phyloP scores from a whole-genome alignment of 225 moss, liverwort and hornwort species.

The Neckera pumila region DNA sequence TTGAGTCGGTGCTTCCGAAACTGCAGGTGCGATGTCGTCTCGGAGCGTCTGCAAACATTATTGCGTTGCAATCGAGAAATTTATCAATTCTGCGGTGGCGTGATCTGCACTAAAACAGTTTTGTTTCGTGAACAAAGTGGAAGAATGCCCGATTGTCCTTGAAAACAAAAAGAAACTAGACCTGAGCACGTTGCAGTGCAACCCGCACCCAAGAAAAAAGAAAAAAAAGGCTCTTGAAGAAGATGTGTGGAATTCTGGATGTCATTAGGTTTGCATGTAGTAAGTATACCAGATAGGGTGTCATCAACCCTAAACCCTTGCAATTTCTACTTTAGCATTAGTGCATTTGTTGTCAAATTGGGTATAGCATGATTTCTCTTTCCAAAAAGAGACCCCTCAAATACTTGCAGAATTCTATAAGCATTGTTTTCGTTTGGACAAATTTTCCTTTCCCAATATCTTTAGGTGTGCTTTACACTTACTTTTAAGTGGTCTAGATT shows the following conservation, averaged over 20 bases:
- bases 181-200: not conserved
- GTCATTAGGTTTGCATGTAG: not conserved
- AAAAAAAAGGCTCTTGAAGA: not conserved
- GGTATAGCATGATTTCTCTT: not conserved
- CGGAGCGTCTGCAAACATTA: not conserved
- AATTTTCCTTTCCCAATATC: too few relatives aligned
- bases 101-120: not conserved
- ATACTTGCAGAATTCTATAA: not conserved
- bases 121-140: not conserved
- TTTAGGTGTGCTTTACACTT: fast-evolving
- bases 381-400: fast-evolving
- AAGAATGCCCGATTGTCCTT: not conserved
- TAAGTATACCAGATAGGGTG: too few relatives aligned
- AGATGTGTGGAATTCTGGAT: not conserved
- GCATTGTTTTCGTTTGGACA: too few relatives aligned
- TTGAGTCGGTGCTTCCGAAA: not conserved
- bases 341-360: not conserved
- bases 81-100: not conserved
- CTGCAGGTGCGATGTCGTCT: not conserved
- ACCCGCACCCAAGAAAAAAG: not conserved
- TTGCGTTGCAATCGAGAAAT: not conserved
- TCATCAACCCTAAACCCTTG: not conserved
- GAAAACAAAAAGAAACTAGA: not conserved
- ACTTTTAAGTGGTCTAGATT: fast-evolving
- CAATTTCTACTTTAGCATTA: not conserved